These are phyloP conservation scores for Alternaria tenuissima DNA, from an alignment of 2,329 filamentous ascomycete species.

Conservation along the genomic window DNA sequence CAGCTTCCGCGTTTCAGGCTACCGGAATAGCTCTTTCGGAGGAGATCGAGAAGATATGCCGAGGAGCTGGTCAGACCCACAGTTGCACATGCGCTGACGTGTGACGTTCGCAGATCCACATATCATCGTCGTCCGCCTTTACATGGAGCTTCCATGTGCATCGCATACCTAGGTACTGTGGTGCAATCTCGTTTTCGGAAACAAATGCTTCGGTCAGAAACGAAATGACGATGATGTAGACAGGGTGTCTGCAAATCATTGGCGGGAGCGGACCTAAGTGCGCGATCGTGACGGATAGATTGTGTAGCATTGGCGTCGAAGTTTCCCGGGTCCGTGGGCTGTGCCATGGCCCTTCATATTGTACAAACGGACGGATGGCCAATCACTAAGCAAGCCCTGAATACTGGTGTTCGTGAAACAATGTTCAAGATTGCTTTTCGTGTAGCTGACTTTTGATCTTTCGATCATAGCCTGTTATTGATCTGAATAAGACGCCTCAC, in stretches of 20 bases:
- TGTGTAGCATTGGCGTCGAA: conserved; percentile 25
- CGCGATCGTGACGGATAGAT: conserved; percentile 32
- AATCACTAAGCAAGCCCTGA: conserved; percentile 11
- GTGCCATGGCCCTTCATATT: conserved; percentile 18
- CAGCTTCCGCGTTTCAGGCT: conserved; percentile 27
- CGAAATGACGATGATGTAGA: conserved; percentile 25
- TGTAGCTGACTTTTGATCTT: conserved; percentile 9
- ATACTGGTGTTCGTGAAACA: conserved; percentile 14
- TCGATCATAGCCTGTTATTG: conserved; percentile 7
- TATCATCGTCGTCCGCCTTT: conserved; percentile 13
- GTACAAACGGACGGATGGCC: background rate
- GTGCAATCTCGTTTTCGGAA: conserved; percentile 11
- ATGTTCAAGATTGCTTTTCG: conserved; percentile 3
- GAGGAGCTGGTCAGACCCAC: conserved; percentile 16
- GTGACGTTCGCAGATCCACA: conserved; percentile 26
- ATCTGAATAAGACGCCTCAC: background rate
- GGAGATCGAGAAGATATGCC: conserved; percentile 17
- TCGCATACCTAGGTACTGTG: background rate
- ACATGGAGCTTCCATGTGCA: conserved; percentile 18
- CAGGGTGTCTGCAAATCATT: conserved; percentile 15
- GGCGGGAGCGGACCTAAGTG: conserved; percentile 18
- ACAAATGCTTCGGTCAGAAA: conserved; percentile 10
- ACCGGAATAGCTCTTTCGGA: conserved; percentile 14
- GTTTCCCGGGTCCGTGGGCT: conserved; percentile 22
- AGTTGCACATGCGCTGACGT: conserved; percentile 28